Percentiles rank a stretch among this genome's conserved stretches.
Evolutionary conservation across 2,329 filamentous ascomycete species (phyloP).

Genomic region (Fonsecaea erecta): DNA sequence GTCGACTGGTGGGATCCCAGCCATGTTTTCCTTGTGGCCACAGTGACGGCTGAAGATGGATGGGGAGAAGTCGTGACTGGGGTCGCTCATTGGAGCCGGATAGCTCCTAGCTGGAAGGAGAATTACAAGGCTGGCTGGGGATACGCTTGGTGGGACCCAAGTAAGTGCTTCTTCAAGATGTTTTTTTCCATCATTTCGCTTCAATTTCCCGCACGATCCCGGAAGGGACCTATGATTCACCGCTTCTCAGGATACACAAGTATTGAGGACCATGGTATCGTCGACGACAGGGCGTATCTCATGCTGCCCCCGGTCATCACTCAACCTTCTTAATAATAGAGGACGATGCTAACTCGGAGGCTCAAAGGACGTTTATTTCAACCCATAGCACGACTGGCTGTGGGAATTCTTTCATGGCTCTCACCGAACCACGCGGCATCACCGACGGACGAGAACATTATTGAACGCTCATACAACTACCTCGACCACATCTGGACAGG

Average conservation of each 20-base stretch:
- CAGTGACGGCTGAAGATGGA: slow-evolving; percentile 14
- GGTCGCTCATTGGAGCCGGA: slow-evolving; percentile 33
- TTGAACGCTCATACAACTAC: slow-evolving; percentile 30
- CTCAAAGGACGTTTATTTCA: slow-evolving; percentile 41
- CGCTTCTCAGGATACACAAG: background rate
- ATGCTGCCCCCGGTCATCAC: background rate
- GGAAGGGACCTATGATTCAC: background rate
- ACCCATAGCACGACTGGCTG: slow-evolving; percentile 48
- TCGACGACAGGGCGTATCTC: background rate
- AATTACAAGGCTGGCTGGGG: slow-evolving; percentile 33
- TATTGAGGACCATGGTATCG: background rate
- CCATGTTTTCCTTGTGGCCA: slow-evolving; percentile 33
- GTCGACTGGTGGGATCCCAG: slow-evolving; percentile 35
- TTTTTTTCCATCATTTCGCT: background rate
- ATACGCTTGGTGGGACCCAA: slow-evolving; percentile 30
- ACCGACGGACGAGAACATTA: slow-evolving; percentile 24
- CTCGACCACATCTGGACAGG: slow-evolving; percentile 41
- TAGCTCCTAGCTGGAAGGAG: slow-evolving; percentile 23
- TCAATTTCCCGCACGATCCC: background rate
- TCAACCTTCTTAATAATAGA: background rate
- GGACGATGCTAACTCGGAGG: background rate
- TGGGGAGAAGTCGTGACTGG: slow-evolving; percentile 29
- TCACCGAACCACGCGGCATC: slow-evolving; percentile 34
- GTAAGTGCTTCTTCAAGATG: slow-evolving; percentile 21
- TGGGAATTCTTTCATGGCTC: slow-evolving; percentile 39